phyloP scores from a whole-genome alignment of 2,329 filamentous ascomycete species.

The Aspergillus phoenicis region DNA sequence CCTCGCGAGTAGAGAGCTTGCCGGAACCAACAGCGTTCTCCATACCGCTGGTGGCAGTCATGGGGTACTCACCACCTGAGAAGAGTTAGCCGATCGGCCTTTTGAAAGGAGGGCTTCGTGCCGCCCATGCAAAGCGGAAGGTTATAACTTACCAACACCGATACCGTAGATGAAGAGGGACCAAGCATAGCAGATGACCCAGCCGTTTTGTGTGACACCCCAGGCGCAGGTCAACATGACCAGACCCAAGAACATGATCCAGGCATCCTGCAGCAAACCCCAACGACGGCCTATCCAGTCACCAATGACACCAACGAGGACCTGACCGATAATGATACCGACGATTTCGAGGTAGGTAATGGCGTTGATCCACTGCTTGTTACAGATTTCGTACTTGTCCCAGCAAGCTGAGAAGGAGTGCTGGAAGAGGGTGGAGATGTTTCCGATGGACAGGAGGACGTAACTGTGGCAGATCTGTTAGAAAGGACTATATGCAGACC shows the following conservation, averaged over 20 bases:
- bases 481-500: not conserved
- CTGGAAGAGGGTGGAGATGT: constrained; percentile 6
- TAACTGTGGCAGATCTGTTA: not conserved
- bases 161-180: constrained; percentile 7
- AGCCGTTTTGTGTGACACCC: constrained; percentile 8
- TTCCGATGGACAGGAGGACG: constrained; percentile 7
- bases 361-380: constrained; percentile 1
- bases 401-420: constrained; percentile 1
- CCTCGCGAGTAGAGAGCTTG: constrained; percentile 8
- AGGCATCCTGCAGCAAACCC: constrained; percentile 7
- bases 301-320: not conserved
- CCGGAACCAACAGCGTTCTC: constrained; percentile 7
- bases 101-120: not conserved
- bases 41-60: constrained; percentile 9
- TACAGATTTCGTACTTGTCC: constrained; percentile 5
- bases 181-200: constrained; percentile 10
- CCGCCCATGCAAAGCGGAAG: not conserved
- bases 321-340: constrained; percentile 7
- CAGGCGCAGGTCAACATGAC: constrained; percentile 8
- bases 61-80: constrained; percentile 7
- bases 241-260: constrained; percentile 7
- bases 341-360: constrained; percentile 7
- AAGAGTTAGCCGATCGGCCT: not conserved
- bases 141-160: not conserved
- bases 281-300: constrained; percentile 5